Base-by-base conservation (phyloP, 2,329 filamentous ascomycete genomes). In the Sporothrix euskadiensis region DNA sequence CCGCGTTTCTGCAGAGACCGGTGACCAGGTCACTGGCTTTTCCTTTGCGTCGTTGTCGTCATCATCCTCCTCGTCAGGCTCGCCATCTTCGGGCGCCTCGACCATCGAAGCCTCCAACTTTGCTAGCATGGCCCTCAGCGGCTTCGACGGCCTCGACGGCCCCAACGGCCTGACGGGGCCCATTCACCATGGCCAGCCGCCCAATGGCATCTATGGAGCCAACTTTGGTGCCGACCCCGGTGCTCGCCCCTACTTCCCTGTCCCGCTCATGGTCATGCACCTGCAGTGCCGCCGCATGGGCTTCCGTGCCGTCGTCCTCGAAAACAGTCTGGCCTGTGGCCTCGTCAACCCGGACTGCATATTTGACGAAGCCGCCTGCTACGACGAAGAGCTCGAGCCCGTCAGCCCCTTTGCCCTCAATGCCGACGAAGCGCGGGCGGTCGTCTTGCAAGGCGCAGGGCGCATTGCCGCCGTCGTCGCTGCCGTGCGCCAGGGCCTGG, bases 241-340 rank as follows among this genome's bases (percentile, higher is more conserved):
- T 30, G 63, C 63, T 10, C n/a, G 54, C 16, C 47, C 66, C 32
- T 41, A 47, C 32, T 52, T 63, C 7, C 35, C 71, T 7, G 44
- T 32, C 19, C 66, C 71, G 22, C 44, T 56, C 30, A 57, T 54
- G 32, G 57, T 47, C 59, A 73, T 77, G 54, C 73, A 65, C 47
- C 73, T 78, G 47, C 76, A 78, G 73, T 73, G 69, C 74, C 57
- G 70, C 41, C 74, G 74, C 57, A 72, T 69, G 49, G 77, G 78
- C 7, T 78, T 82, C 69, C 83, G 83, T 75, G 78, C 78, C 6
- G 79, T 80, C 9, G 76, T 82, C 1, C 75, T 84, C 5, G 80
- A 81, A 12, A 84, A 83, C 73, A 79, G 80, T 7, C 79, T 82
- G 32, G 81, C 79, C 59, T 77, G 81, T n/a, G 80, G 80, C 12